These are phyloP conservation scores for Suillus discolor DNA, from an alignment of 768 basidiomycete genomes.

Conservation along the genomic window DNA sequence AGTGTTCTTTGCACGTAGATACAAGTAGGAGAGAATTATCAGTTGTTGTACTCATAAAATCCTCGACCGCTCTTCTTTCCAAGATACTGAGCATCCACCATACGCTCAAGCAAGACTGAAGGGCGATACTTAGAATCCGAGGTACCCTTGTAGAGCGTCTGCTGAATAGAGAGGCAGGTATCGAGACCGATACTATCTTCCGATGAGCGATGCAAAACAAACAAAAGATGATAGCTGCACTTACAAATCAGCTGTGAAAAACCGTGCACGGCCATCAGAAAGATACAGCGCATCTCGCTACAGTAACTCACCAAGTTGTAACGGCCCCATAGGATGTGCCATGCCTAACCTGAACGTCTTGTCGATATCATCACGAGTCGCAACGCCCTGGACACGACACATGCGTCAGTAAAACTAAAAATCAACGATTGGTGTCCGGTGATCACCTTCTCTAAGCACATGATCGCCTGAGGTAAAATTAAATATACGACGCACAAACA, in stretches of 20 bases:
- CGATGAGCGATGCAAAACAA: background rate
- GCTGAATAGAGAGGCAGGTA: slow-evolving; percentile 92
- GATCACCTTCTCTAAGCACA: slow-evolving; percentile 84
- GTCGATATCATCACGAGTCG: slow-evolving; percentile 93
- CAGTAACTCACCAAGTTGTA: slow-evolving; percentile 67
- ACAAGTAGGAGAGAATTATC: slow-evolving; percentile 1
- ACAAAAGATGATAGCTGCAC: slow-evolving; percentile 9
- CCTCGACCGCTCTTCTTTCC: slow-evolving; percentile 93
- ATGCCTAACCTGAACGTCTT: slow-evolving; percentile 92
- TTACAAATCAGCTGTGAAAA: slow-evolving; percentile 33
- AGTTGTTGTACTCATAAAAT: slow-evolving; percentile 80
- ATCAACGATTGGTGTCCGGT: background rate
- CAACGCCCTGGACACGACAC: slow-evolving; percentile 64
- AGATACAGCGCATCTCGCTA: slow-evolving; percentile 4
- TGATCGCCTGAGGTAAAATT: slow-evolving; percentile 66
- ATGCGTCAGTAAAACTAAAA: background rate
- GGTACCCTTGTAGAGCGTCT: slow-evolving; percentile 86
- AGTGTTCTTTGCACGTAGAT: background rate
- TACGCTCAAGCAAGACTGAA: slow-evolving; percentile 83
- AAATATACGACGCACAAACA: background rate
- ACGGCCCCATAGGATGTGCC: slow-evolving; percentile 94
- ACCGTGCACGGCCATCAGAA: background rate
- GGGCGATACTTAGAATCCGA: slow-evolving; percentile 96
- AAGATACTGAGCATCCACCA: slow-evolving; percentile 96
- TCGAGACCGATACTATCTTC: slow-evolving; percentile 89